Evolutionary conservation across 257 asterid species (phyloP).

Genomic region (Catharanthus roseus): DNA sequence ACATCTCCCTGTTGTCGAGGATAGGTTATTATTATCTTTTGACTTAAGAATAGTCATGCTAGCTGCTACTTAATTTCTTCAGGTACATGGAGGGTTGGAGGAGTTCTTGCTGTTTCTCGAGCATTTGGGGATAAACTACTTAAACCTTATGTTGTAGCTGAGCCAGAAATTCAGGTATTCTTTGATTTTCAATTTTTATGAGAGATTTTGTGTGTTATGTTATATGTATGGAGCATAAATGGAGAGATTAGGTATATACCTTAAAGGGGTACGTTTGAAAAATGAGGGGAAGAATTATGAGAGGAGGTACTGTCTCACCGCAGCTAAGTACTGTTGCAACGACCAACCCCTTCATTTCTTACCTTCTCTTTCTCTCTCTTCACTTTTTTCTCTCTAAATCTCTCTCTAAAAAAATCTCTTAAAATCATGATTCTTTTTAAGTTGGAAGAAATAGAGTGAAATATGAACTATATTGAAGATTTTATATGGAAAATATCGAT

Average conservation of each 20-base stretch:
- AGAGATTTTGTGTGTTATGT: neutral
- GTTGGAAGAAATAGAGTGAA: too few species aligned
- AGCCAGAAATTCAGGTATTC: conserved; percentile 67
- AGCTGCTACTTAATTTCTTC: conserved; percentile 12
- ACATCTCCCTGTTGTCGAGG: neutral
- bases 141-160: conserved; percentile 64
- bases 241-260: neutral
- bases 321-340: too few species aligned
- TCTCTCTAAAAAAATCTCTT: too few species aligned
- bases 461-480: too few species aligned
- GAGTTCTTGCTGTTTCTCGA: conserved; percentile 89
- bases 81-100: conserved; percentile 87
- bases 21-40: neutral
- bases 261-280: neutral
- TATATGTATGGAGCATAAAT: neutral
- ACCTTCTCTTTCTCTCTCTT: too few species aligned
- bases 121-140: conserved; percentile 76
- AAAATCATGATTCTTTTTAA: too few species aligned
- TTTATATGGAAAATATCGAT: too few species aligned
- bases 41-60: neutral
- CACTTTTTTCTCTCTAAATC: too few species aligned
- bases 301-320: too few species aligned
- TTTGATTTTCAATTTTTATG: neutral
- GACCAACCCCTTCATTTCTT: too few species aligned
- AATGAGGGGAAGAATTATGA: neutral